Evolutionary conservation across 2,329 filamentous ascomycete genomes (phyloP).

Genomic region (Penicillium frequentans): DNA sequence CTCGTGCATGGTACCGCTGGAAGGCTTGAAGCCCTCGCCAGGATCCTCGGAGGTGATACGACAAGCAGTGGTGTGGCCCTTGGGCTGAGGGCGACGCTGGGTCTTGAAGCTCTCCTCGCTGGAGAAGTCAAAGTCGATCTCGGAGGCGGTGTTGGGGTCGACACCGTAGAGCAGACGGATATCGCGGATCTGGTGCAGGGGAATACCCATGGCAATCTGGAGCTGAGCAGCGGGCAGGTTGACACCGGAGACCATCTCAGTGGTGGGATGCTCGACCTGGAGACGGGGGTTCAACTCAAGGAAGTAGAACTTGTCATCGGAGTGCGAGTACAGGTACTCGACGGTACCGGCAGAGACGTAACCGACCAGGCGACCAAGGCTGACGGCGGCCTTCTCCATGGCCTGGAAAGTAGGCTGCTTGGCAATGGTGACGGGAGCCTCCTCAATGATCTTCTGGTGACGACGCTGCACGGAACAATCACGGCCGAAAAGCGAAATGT

Average conservation of each 20-base stretch:
- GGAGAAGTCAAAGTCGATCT: conserved; percentile 97
- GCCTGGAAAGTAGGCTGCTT: conserved; percentile 84
- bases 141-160: conserved; percentile 79
- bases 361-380: conserved; percentile 88
- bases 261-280: conserved; percentile 98
- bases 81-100: conserved; percentile 87
- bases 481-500: conserved; percentile 97
- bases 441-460: conserved; percentile 99
- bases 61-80: conserved; percentile 96
- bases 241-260: conserved; percentile 98
- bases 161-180: conserved; percentile 95
- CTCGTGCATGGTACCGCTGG: conserved; percentile 97
- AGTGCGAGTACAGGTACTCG: conserved; percentile 97
- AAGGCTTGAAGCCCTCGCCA: conserved; percentile 99
- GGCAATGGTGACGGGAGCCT: conserved; percentile 95
- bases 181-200: conserved; percentile 90
- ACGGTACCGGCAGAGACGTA: conserved; percentile 99
- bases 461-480: conserved; percentile 98
- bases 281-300: conserved; percentile 97
- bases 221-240: conserved; percentile 96
- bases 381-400: conserved; percentile 96
- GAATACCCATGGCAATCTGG: conserved; percentile 98
- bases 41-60: conserved; percentile 99
- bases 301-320: conserved; percentile 99
- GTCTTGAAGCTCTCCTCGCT: conserved; percentile 77